Base-by-base conservation (phyloP, 768 basidiomycete species). In the Serpula lacrymans region DNA sequence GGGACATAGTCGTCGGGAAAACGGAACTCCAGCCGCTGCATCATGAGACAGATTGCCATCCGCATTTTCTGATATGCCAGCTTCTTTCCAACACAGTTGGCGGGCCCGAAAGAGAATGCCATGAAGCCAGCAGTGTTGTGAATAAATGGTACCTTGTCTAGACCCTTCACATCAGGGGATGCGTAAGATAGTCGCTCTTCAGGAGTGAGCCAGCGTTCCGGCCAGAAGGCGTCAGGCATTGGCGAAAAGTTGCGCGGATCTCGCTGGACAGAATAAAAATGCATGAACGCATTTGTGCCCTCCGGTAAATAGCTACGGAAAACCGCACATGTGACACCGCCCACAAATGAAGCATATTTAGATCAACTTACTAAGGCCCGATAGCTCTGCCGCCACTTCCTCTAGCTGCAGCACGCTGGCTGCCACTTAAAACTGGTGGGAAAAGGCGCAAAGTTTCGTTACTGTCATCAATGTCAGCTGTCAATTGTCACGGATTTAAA, bases 391-490 rank as follows among this genome's bases (percentile, higher is more conserved):
- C 71, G 10, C 63, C 68, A 29, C 56, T 62, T 11, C 63, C 59
- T 37, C 46, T 56, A 2, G 56, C 62, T 3, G 62, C 57, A 12
- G 59, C 59, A 23, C 77, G 70, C 43, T 72, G 72, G 32, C 66
- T 64, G 22, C 73, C 72, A 36, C 68, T 69, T 25, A 75, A 64
- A 23, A 78, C 57, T 9, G 78, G 67, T 10, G 77, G 74, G 42
- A 66, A 67, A 14, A 78, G 58, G 27, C 77, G 68, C 21, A 79
- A 56, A 1, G 66, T 57, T 44, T 78, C 77, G 28, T 76, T 75
- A 45, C 77, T 78, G 43, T 30, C 34, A 33, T 11, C 17, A 35
- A 51, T 14, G 48, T 45, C 44, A 41, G 14, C 9, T 35, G 38
- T 50, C 32, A 53, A 22, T 32, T 28, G 16, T 45, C 37, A 4